Base-by-base conservation (phyloP, 163 green algal genomes). In the Prototheca wickerhamii region DNA sequence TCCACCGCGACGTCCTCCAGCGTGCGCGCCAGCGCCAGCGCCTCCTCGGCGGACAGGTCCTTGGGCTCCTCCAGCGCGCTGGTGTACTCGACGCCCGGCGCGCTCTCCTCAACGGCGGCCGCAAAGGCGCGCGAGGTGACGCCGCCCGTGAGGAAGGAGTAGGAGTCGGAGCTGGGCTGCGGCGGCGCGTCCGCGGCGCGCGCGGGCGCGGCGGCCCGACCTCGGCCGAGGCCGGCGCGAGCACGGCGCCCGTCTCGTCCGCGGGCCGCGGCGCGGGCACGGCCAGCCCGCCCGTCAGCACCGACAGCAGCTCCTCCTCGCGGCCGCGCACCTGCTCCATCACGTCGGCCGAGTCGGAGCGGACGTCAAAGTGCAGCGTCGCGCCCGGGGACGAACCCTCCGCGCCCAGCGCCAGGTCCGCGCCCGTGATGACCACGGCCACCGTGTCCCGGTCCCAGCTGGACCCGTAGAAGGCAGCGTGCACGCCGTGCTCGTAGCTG, bases 401-500 rank as follows among this genome's bases (percentile, higher is more conserved):
- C 2, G 17, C 34, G 2, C 12, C 28, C 3, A 4, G 17, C n/a
- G 33, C 28, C 18, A 68, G 43, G 30, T 51, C 26, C 25, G 59
- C 52, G 20, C 56, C 60, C 3, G 53, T 72, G 4, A 74, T 54
- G 42, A 78, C 34, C 3, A 58, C 49, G 6, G 61, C 59, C 8
- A 73, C 70, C 20, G 33, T 55, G 40, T 78, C 58, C 15, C 71
- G 65, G 51, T 64, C 64, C 66, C 72, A 74, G 37, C 37, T 53
- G 60, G 49, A 34, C 46, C 71, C 71, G 50, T 67, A 55, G 49
- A 71, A 67, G 1, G 61, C 65, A 30, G 66, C 71, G 52, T 78
- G 66, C 20, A 69, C 56, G 15, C 29, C 28, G 15, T 60, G 29
- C 29, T 17, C 53, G 49, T 10, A 18, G 23, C 15, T 54, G 15